Conservation (phyloP, 2,329 filamentous ascomycete genomes). For the Ophiostoma himal-ulmi region DNA sequence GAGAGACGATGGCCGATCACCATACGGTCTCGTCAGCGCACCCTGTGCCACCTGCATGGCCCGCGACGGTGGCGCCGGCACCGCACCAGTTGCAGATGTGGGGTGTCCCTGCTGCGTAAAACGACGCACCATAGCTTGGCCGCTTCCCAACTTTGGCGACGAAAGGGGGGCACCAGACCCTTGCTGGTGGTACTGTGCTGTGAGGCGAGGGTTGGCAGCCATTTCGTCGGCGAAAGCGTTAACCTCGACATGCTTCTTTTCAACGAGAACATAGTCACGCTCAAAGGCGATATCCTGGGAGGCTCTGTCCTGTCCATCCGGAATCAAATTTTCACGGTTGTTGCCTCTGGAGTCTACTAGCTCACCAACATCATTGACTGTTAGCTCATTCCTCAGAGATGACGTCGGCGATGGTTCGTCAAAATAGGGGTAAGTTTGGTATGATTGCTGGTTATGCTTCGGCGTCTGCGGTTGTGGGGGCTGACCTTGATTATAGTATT, state of each 20-base stretch:
- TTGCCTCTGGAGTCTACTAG: constrained; percentile 17
- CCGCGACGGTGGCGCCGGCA: constrained; percentile 60
- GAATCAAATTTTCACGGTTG: not conserved
- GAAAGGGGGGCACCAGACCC: constrained; percentile 36
- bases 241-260: constrained; percentile 91
- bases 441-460: constrained; percentile 2
- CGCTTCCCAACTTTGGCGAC: constrained; percentile 50
- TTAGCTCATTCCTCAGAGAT: constrained; percentile 34
- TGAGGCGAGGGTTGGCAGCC: constrained; percentile 69
- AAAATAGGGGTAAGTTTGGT: constrained; percentile 27
- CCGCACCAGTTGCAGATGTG: constrained; percentile 62
- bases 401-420: constrained; percentile 35
- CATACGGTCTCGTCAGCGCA: constrained; percentile 52
- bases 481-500: constrained; percentile 27
- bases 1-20: constrained; percentile 67
- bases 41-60: constrained; percentile 69
- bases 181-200: constrained; percentile 36
- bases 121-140: constrained; percentile 61
- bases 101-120: constrained; percentile 72
- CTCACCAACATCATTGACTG: constrained; percentile 21
- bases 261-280: constrained; percentile 90
- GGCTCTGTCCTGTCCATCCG: constrained; percentile 58
- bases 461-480: constrained; percentile 12
- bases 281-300: constrained; percentile 87
- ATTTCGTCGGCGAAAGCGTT: constrained; percentile 96